Conservation (phyloP, 306 rosid species). For the Vachellia collinsii region DNA sequence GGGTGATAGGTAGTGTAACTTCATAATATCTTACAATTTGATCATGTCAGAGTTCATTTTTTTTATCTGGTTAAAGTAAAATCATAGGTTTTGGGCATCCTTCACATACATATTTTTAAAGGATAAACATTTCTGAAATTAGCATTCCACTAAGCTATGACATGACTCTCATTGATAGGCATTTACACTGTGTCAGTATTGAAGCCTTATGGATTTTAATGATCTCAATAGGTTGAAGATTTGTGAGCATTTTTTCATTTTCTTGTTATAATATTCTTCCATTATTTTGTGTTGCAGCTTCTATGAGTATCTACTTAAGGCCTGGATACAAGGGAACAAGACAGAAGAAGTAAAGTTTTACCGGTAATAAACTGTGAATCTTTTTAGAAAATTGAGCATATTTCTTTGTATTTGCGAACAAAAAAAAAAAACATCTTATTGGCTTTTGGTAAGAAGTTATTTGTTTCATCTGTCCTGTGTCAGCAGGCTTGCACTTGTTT, state of each 20-base stretch:
- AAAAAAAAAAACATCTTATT: not conserved
- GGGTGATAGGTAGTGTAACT: conserved; percentile 83
- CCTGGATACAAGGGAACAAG: conserved; percentile 71
- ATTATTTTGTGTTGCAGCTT: conserved; percentile 51
- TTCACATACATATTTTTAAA: conserved; percentile 16
- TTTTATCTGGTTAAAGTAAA: conserved; percentile 3
- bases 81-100: conserved; percentile 8
- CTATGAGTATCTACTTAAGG: conserved; percentile 73
- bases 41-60: not conserved
- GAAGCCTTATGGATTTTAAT: conserved; percentile 10
- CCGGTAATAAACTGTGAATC: conserved; percentile 48
- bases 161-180: conserved; percentile 30
- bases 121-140: conserved; percentile 18
- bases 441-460: conserved; percentile 6
- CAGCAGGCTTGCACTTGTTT: conserved; percentile 19
- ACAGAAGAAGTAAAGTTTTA: conserved; percentile 58
- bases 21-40: conserved; percentile 16
- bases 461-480: not conserved
- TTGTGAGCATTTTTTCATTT: conserved; percentile 20
- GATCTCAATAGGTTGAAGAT: conserved; percentile 19
- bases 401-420: not conserved
- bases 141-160: conserved; percentile 23
- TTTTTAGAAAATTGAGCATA: conserved; percentile 19
- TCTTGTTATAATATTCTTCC: conserved; percentile 12
- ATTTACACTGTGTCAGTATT: conserved; percentile 10